Evolutionary conservation across 1,284 basidiomycete species (phyloP), one percentile per base, ranked within the genome.

Genomic region (Boletellus deceptivus): DNA sequence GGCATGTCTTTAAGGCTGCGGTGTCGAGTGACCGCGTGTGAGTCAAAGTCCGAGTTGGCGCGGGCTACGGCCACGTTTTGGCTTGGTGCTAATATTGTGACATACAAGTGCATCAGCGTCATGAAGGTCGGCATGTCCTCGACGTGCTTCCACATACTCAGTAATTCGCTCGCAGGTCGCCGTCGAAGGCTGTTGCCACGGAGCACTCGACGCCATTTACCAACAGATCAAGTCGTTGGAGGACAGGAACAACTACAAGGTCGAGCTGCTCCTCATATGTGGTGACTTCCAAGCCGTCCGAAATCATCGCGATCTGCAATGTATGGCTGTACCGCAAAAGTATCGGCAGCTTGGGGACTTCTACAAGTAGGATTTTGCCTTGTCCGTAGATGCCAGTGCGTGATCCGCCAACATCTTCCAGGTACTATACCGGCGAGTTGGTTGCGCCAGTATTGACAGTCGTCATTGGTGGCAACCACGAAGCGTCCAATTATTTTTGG

Each of bases 391-490:
- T 48, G 4, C 22, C 45, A 48, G 22, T 25, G 25, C 44, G 27
- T 51, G 16, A 57, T 43, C 10, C 20, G 11, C 34, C 36, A 11
- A 43, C 17, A 25, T 43, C n/a, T 35, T 36, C 40, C 48, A 88
- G 87, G 62, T 96, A 98, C 68, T 99, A 98, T 67, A 86, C 84
- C 0, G 93, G 93, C 2, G 76, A 88, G 61, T 85, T 79, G 59
- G 73, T 65, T 7, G 96, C 96, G 0, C 94, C 95, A 0, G 70
- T 97, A 6, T 72, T 98, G 62, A 99, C 97, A 0, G 76, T 99
- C 29, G 85, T 98, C 46, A 97, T 99, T 61, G 97, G 97, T 18
- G 97, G 97, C 6, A 99, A 99, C 66, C 96, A 99, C 67, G 96
- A 99, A 71, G 93, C 93, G 4, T 95, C 92, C 49, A 97, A 94